Evolutionary conservation across 192 early-diverging fungal species (phyloP).

Genomic region (Gamsiella multidivaricata): DNA sequence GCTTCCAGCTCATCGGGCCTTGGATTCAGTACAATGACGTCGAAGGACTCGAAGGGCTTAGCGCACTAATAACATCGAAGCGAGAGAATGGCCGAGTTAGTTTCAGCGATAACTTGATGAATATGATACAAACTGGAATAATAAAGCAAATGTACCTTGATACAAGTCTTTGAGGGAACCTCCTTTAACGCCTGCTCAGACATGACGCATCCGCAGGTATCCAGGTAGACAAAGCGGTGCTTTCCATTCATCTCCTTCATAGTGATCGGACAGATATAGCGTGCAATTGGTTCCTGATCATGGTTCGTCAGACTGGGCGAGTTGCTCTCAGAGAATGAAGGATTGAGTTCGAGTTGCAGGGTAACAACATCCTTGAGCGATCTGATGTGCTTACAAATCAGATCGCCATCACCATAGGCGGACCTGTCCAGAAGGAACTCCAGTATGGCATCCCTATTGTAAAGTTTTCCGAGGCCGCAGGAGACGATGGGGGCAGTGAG

Average conservation of each 20-base stretch:
- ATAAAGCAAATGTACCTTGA: constrained; percentile 56
- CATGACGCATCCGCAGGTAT: constrained; percentile 83
- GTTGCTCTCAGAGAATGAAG: constrained; percentile 61
- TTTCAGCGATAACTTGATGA: neutral
- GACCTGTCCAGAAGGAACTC: constrained; percentile 77
- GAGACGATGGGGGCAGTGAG: constrained; percentile 71
- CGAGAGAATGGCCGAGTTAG: neutral
- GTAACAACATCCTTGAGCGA: constrained; percentile 78
- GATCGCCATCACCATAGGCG: constrained; percentile 82
- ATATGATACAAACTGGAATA: neutral
- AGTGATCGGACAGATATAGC: constrained; percentile 84
- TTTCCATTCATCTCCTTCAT: constrained; percentile 90
- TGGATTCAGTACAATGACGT: constrained; percentile 81
- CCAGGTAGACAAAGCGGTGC: constrained; percentile 69
- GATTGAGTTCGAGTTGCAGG: constrained; percentile 76
- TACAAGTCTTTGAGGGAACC: constrained; percentile 70
- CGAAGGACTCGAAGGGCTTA: constrained; percentile 64
- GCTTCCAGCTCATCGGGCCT: constrained; percentile 68
- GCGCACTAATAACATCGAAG: constrained; percentile 63
- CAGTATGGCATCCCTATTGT: constrained; percentile 85
- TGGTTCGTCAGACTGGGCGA: constrained; percentile 60
- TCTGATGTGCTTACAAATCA: constrained; percentile 77
- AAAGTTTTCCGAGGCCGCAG: constrained; percentile 79
- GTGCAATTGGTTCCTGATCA: constrained; percentile 62
- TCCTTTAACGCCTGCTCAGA: constrained; percentile 82